Evolutionary conservation across 2,329 filamentous ascomycete genomes (phyloP).

Genomic region (Ambrosiella beaveri): DNA sequence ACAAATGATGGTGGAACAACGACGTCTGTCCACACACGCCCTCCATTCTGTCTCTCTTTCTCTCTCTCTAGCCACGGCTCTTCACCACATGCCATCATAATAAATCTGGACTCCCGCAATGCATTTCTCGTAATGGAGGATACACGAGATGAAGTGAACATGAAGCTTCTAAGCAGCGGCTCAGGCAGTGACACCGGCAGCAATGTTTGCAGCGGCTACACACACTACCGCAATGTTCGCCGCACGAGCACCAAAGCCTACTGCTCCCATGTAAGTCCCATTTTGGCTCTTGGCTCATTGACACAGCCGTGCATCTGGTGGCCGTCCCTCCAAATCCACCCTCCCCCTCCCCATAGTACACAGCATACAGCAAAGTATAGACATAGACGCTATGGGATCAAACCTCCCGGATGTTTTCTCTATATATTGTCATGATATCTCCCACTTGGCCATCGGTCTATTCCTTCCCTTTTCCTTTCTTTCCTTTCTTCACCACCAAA

Average conservation of each 20-base stretch:
- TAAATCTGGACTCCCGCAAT: too few relatives aligned
- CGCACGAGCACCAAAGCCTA: constrained; percentile 2
- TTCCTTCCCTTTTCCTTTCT: constrained; percentile 9
- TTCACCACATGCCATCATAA: too few relatives aligned
- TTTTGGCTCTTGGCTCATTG: neutral
- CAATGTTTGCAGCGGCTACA: neutral
- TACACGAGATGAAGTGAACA: neutral
- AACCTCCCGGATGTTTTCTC: neutral
- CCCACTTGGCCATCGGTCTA: neutral
- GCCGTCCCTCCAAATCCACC: neutral
- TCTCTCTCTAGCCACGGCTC: neutral
- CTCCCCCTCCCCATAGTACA: neutral
- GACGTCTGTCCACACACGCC: neutral
- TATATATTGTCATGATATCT: constrained; percentile 4
- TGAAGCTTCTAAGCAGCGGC: neutral
- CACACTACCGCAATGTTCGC: neutral
- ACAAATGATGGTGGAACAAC: neutral
- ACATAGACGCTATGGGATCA: neutral
- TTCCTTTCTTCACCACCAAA: constrained; percentile 8
- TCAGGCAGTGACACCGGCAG: neutral
- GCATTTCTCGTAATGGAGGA: neutral
- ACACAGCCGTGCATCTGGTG: neutral
- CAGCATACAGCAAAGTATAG: neutral
- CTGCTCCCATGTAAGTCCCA: constrained; percentile 4
- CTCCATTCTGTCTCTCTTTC: neutral